Evolutionary conservation across 2,329 filamentous ascomycete species (phyloP).

Genomic region (Neophaeococcomyces mojaviensis): DNA sequence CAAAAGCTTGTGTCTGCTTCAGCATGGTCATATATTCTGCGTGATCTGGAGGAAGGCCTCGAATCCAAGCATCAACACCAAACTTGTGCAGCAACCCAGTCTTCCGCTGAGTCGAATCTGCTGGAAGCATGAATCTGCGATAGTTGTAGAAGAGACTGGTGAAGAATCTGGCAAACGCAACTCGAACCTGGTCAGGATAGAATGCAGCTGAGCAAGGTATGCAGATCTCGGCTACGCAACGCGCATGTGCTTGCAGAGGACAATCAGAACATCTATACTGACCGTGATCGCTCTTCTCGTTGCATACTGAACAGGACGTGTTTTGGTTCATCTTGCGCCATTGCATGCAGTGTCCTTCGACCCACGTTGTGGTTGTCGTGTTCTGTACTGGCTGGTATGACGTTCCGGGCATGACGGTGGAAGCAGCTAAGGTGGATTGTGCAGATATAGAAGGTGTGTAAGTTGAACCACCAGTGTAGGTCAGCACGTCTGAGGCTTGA

Average conservation of each 20-base stretch:
- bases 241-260: conserved; percentile 47
- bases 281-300: conserved; percentile 52
- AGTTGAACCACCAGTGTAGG: conserved; percentile 31
- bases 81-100: conserved; percentile 54
- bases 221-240: conserved; percentile 53
- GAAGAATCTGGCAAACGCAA: conserved; percentile 62
- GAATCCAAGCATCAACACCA: conserved; percentile 60
- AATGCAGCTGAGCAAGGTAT: conserved; percentile 62
- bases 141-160: conserved; percentile 64
- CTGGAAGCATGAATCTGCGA: conserved; percentile 53
- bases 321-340: conserved; percentile 35
- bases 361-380: conserved; percentile 36
- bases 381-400: conserved; percentile 32
- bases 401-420: conserved; percentile 42
- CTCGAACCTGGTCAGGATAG: conserved; percentile 58
- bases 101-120: conserved; percentile 55
- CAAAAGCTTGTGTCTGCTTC: conserved; percentile 59
- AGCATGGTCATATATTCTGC: conserved; percentile 56
- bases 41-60: conserved; percentile 57
- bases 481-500: conserved; percentile 37
- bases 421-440: conserved; percentile 44
- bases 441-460: conserved; percentile 45
- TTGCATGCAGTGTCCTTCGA: conserved; percentile 44
- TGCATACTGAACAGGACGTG: conserved; percentile 40
- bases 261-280: conserved; percentile 44